Evolutionary conservation across 2,329 filamentous ascomycete species (phyloP).

Genomic region (Arthrobotrys musiformis): DNA sequence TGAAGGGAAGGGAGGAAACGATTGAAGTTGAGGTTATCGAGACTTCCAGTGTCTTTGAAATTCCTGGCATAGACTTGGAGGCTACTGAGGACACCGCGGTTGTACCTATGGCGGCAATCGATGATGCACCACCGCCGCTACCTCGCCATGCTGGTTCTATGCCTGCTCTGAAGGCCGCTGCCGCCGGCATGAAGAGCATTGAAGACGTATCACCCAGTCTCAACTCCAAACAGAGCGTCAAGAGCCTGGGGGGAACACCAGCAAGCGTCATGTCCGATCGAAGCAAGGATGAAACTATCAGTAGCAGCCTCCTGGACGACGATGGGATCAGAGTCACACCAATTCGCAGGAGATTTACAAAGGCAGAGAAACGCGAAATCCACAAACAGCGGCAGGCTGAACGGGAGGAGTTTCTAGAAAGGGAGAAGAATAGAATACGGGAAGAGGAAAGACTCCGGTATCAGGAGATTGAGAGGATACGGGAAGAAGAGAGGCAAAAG

Average conservation of each 20-base stretch:
- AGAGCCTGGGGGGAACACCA: slow-evolving; percentile 37
- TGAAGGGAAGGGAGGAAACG: slow-evolving; percentile 38
- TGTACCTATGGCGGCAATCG: slow-evolving; percentile 20
- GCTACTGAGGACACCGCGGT: slow-evolving; percentile 30
- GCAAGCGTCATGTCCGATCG: slow-evolving; percentile 18
- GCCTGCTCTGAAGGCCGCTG: slow-evolving; percentile 11
- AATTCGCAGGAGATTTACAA: slow-evolving; percentile 58
- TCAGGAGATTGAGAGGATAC: slow-evolving; percentile 55
- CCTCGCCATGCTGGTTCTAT: slow-evolving; percentile 31
- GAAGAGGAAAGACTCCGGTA: slow-evolving; percentile 50
- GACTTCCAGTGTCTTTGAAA: slow-evolving; percentile 25
- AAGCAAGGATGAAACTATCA: slow-evolving; percentile 30
- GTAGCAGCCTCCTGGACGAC: slow-evolving; percentile 57
- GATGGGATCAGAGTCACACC: slow-evolving; percentile 66
- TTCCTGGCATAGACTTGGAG: slow-evolving; percentile 44
- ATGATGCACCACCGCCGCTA: slow-evolving; percentile 30
- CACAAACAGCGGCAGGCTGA: slow-evolving; percentile 52
- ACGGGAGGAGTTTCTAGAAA: slow-evolving; percentile 54
- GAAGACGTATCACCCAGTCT: slow-evolving; percentile 31
- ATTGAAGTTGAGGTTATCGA: slow-evolving; percentile 42
- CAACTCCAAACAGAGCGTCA: slow-evolving; percentile 37
- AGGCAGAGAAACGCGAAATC: slow-evolving; percentile 56
- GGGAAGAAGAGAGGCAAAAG: slow-evolving; percentile 56
- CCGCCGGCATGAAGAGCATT: slow-evolving; percentile 35
- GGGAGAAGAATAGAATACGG: slow-evolving; percentile 56